Percentiles rank a stretch among this genome's conserved stretches.
Evolutionary conservation across 345 rosid species (phyloP).

Genomic region (Raphanus sativus): DNA sequence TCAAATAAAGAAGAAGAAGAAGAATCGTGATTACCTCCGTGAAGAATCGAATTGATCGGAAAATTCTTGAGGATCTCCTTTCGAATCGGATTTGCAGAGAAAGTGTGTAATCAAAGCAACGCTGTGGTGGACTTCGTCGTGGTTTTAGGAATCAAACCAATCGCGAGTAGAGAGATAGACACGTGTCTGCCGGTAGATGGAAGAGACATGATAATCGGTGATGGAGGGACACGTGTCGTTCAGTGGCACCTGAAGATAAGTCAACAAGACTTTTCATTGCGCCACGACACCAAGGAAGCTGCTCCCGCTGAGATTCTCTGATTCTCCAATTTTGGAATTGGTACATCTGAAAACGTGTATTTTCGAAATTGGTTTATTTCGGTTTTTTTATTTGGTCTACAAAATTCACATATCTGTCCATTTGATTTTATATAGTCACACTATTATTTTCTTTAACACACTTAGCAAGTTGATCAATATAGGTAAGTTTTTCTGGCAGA

Average conservation of each 20-base stretch:
- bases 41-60: constrained; percentile 37
- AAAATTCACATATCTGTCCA: too few relatives aligned
- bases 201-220: not conserved
- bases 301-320: not conserved
- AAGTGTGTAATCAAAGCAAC: not conserved
- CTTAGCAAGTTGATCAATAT: too few relatives aligned
- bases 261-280: not conserved
- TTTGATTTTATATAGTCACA: too few relatives aligned
- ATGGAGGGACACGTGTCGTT: constrained; percentile 11
- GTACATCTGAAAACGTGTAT: not conserved
- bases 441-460: too few relatives aligned
- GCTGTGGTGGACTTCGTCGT: not conserved
- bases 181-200: not conserved
- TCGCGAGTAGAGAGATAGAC: not conserved
- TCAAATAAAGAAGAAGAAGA: not conserved
- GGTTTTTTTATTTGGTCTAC: too few relatives aligned
- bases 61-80: constrained; percentile 41
- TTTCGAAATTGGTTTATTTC: not conserved
- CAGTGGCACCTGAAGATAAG: not conserved
- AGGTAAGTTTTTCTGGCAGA: not conserved
- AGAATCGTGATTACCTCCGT: too few relatives aligned
- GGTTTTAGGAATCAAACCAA: not conserved
- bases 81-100: not conserved
- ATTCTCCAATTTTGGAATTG: not conserved
- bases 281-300: not conserved